Evolutionary conservation across 257 asterid genomes (phyloP), one percentile per base, ranked within the genome.

Genomic region (Cordia subcordata): DNA sequence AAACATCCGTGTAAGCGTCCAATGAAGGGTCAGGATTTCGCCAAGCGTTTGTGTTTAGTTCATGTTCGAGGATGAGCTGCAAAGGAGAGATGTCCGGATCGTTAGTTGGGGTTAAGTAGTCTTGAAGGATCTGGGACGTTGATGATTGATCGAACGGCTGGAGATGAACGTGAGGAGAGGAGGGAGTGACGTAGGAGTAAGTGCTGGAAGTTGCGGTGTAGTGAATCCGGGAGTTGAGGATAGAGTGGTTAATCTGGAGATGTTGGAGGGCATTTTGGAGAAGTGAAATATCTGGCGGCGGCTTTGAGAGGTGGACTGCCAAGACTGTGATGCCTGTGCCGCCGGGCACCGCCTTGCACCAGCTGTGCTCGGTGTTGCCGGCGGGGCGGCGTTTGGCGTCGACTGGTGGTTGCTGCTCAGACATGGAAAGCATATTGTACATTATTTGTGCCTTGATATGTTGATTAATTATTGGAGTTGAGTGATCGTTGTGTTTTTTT

Each of bases 21-120:
- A 74, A 60, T 5, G 82, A 65, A 21, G 77, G 78, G 46, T 54
- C 75, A 6, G 70, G 65, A 66, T 70, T 58, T 12, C 19, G 35
- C 99, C 96, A 88, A n/a, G 83, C 3, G 61, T 76, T 85, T 3
- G 17, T 70, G 69, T 86, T 88, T 49, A 92, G 49, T 54, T 92
- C 96, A 67, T 81, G 91, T 50, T 92, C 96, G 60, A 92, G 84
- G n/a, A 92, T 71, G 40, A 74, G 83, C 60, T 88, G 93, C 57
- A 86, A 64, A 9, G 77, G 72, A 0, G 95, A 65, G 49, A 68
- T n/a, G n/a, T n/a, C n/a, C n/a, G n/a, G n/a, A n/a, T n/a, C n/a
- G n/a, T n/a, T n/a, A n/a, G n/a, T n/a, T n/a, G n/a, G n/a, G n/a
- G n/a, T n/a, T n/a, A n/a, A n/a, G n/a, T n/a, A 33, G 58, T 15